phyloP scores from a whole-genome alignment of 352 stramenopile genomes.

The Saprolegnia diclina region DNA sequence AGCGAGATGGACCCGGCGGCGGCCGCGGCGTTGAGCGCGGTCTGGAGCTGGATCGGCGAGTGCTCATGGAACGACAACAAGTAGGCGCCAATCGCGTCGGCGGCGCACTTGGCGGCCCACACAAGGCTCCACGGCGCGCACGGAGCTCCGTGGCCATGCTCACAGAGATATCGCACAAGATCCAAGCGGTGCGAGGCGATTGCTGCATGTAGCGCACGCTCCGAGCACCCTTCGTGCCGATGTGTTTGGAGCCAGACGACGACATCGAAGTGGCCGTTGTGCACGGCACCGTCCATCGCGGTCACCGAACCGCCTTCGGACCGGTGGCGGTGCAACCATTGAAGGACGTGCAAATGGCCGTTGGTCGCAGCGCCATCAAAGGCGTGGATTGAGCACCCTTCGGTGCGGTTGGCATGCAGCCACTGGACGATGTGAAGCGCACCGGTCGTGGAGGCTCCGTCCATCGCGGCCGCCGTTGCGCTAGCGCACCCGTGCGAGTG shows the following conservation, averaged over 20 bases:
- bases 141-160: background rate
- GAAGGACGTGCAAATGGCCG: slow-evolving; percentile 26
- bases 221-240: slow-evolving; percentile 8
- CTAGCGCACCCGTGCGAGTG: background rate
- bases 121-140: background rate
- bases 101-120: background rate
- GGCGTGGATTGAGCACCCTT: slow-evolving; percentile 10
- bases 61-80: background rate
- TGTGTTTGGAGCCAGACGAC: slow-evolving; percentile 13
- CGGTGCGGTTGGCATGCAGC: slow-evolving; percentile 12
- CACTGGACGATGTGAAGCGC: slow-evolving; percentile 19
- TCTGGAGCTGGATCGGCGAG: background rate
- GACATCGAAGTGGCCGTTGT: slow-evolving; percentile 1
- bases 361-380: slow-evolving; percentile 12
- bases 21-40: background rate
- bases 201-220: background rate
- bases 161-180: background rate
- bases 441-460: slow-evolving; percentile 4
- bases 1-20: background rate
- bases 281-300: slow-evolving; percentile 13
- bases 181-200: background rate
- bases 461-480: slow-evolving; percentile 6
- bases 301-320: slow-evolving; percentile 7
- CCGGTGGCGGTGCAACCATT: slow-evolving; percentile 28
- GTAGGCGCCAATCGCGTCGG: background rate